Base-by-base conservation (phyloP, 1,284 basidiomycete genomes). In the Ustilago curta region DNA sequence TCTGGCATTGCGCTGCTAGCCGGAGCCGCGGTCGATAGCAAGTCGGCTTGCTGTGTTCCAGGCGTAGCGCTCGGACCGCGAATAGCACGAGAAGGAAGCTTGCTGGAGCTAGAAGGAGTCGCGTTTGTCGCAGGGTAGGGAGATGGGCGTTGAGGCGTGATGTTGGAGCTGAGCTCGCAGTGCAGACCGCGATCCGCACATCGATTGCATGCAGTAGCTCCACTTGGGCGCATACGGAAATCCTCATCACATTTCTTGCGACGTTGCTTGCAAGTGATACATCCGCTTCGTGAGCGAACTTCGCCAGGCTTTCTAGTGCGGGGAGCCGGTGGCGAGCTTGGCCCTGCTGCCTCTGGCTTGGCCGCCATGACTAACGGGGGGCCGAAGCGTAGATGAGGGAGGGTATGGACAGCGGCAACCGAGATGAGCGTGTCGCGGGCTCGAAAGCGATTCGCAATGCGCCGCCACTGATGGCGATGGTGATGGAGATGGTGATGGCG, bases 241-340 rank as follows among this genome's bases (percentile, higher is more conserved):
- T 74, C 68, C 40, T 77, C 75, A 27, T 73, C 70, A 43, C 77
- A 79, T 47, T 79, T 79, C 42, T 79, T 79, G 31, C 77, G 74
- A 2, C 77, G 63, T 50, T 70, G 64, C 49, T 76, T 71, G 65
- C 77, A 79, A 18, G 73, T 76, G 23, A 71, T 40, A 51, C 77
- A 79, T 49, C 77, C 77, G 37, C 58, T 70, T 29, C 74, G 66
- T 4, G 75, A 77, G 14, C 77, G 63, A n/a, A 76, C 58, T 44
- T 76, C 74, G 51, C 71, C 71, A n/a, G 69, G 54, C 56, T 63
- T 69, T 42, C 74, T 29, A 31, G 64, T 76, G 14, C 73, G 73
- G 14, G 60, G 48, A 12, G 56, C 39, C 14, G 66, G 40, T 23
- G 65, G 61, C 40, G 67, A 70, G 60, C 54, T 65, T 1, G 68